Conservation (phyloP, 106 monocot species). For the Dendrobium nobile region DNA sequence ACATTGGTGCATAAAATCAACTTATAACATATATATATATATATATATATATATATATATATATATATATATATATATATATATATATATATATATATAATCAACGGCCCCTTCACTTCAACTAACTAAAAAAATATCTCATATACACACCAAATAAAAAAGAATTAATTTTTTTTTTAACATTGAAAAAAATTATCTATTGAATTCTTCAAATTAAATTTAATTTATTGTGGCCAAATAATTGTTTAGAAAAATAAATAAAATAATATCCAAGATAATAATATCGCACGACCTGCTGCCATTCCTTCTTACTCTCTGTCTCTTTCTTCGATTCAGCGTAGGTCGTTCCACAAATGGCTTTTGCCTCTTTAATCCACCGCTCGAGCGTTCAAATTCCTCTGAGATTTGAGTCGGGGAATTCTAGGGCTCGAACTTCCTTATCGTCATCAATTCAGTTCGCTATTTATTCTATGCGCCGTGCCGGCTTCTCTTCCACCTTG, state of each 20-base stretch:
- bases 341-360: not conserved
- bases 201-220: too few species aligned
- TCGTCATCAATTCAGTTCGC: not conserved
- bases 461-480: not conserved
- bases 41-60: too few species aligned
- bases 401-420: not conserved
- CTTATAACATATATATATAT: too few species aligned
- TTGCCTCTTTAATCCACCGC: constrained; percentile 1
- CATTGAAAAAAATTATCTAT: too few species aligned
- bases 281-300: not conserved
- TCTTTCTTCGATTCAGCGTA: not conserved
- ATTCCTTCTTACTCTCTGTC: not conserved
- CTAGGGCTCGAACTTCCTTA: not conserved
- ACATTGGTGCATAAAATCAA: too few species aligned
- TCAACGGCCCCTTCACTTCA: too few species aligned
- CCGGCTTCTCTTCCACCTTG: not conserved
- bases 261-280: not conserved
- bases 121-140: too few species aligned
- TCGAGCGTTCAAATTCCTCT: not conserved
- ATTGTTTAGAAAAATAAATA: not conserved
- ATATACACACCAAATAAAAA: too few species aligned
- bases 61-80: too few species aligned
- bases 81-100: too few species aligned
- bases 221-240: not conserved
- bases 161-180: too few species aligned